Evolutionary conservation across 352 stramenopile species (phyloP), one percentile per base, ranked within the genome.

Genomic region (Globisporangium cederbergense): DNA sequence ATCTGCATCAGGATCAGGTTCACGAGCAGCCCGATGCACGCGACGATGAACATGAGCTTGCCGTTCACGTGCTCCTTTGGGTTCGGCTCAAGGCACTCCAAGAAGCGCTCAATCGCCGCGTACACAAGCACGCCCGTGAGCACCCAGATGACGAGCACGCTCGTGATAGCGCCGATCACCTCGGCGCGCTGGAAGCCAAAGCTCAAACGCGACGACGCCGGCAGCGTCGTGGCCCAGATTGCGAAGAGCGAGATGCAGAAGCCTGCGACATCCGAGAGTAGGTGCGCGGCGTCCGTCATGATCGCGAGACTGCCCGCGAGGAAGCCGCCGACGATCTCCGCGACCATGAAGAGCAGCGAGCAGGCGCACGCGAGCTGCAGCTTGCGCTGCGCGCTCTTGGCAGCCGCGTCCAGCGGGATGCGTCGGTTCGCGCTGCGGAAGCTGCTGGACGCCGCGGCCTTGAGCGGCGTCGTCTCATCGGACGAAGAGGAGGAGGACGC

Each of bases 1-100:
- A 99, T 97, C 65, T 93, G 83, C 67, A 97, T 97, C 45, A 99
- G 74, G 25, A 91, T 85, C 40, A 99, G 62, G 79, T 99, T 99
- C 25, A 99, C 93, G 36, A 98, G 62, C 10, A 99, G 88, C 0
- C 97, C 97, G 70, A 99, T 95, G 60, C 79, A 81, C 2, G 97
- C 96, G 58, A 99, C 91, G 25, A 96, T 90, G 71, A 96, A 97
- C 98, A 99, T 99, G 65, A 99, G 68, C 64, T 93, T 93, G 74
- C 97, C 97, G 72, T 99, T 88, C 1, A 99, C 96, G 57, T 70
- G 67, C 67, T 96, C 90, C 49, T 80, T 72, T 11, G 86, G 78
- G 74, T 96, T 71, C 7, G 83, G 81, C 56, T 87, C 34, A 18
- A 97, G 73, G 45, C 79, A 90, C 60, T 94, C 83, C 58, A 88